Percentiles rank a stretch among this genome's conserved stretches.
These are phyloP conservation scores for Ophiostoma perfectum DNA, from an alignment of 2,329 filamentous ascomycete species.

Conservation along the genomic window DNA sequence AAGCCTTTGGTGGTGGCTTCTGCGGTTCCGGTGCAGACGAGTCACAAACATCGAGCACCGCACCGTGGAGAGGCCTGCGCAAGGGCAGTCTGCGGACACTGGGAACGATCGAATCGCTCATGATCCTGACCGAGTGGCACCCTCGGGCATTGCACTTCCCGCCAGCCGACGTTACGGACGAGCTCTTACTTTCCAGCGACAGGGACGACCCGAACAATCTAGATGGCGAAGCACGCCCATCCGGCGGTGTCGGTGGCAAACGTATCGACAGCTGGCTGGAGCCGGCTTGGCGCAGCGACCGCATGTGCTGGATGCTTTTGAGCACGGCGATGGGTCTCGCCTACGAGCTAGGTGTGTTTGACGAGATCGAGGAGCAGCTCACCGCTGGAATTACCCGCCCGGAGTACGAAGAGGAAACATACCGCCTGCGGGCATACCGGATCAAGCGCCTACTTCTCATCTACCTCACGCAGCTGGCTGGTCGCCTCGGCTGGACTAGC, in stretches of 20 bases:
- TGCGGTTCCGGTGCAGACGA: slow-evolving; percentile 65
- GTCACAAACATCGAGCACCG: slow-evolving; percentile 59
- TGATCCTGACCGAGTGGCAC: slow-evolving; percentile 96
- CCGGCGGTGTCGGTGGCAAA: slow-evolving; percentile 74
- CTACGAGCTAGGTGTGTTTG: slow-evolving; percentile 93
- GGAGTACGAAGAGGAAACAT: slow-evolving; percentile 68
- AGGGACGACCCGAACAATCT: slow-evolving; percentile 39
- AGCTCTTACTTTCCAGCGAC: slow-evolving; percentile 59
- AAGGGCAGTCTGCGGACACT: slow-evolving; percentile 80
- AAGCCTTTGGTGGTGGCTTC: slow-evolving; percentile 87
- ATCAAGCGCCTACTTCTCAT: slow-evolving; percentile 83
- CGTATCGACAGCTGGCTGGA: slow-evolving; percentile 94
- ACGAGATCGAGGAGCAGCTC: slow-evolving; percentile 71
- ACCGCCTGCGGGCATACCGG: slow-evolving; percentile 70
- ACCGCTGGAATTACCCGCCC: slow-evolving; percentile 55
- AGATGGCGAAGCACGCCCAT: slow-evolving; percentile 41
- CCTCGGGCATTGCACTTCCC: slow-evolving; percentile 92
- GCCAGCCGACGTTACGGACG: slow-evolving; percentile 67
- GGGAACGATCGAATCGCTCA: slow-evolving; percentile 87
- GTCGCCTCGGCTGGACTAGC: slow-evolving; percentile 83
- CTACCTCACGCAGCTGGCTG: slow-evolving; percentile 90
- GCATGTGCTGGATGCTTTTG: slow-evolving; percentile 97
- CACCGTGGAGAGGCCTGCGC: slow-evolving; percentile 62
- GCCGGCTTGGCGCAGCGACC: slow-evolving; percentile 87
- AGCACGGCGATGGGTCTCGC: slow-evolving; percentile 85